Evolutionary conservation across 768 basidiomycete genomes (phyloP).

Genomic region (Leccinum longicurvipes): DNA sequence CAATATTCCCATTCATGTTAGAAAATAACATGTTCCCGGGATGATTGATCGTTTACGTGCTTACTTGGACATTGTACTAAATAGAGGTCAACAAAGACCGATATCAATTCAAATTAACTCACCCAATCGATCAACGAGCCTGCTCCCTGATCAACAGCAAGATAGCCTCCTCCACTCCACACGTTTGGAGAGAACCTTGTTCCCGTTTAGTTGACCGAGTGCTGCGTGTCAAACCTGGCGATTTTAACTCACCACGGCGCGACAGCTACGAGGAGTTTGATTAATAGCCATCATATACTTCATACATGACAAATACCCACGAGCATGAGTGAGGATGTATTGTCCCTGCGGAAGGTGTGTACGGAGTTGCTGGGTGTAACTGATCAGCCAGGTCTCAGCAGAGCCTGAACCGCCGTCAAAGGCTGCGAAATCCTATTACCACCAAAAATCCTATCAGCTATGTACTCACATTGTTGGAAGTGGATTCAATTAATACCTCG

Average conservation of each 20-base stretch:
- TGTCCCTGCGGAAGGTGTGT: slow-evolving; percentile 23
- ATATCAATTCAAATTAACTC: background rate
- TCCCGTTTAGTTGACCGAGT: background rate
- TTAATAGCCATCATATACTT: background rate
- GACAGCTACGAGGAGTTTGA: slow-evolving; percentile 10
- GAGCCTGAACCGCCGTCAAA: slow-evolving; percentile 35
- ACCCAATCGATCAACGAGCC: slow-evolving; percentile 48
- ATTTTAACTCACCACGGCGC: slow-evolving; percentile 20
- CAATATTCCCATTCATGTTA: background rate
- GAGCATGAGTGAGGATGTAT: slow-evolving; percentile 28
- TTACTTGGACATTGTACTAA: slow-evolving; percentile 40
- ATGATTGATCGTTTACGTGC: slow-evolving; percentile 3
- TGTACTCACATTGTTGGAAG: background rate
- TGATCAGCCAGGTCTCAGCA: slow-evolving; percentile 35
- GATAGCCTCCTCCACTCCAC: slow-evolving; percentile 35
- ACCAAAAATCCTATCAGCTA: background rate
- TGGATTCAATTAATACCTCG: slow-evolving; percentile 28
- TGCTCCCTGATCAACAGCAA: slow-evolving; percentile 34
- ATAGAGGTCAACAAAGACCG: background rate
- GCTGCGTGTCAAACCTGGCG: background rate
- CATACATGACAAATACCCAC: slow-evolving; percentile 19
- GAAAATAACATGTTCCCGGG: background rate
- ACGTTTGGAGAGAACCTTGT: slow-evolving; percentile 19
- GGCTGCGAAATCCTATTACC: slow-evolving; percentile 32
- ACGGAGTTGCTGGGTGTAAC: slow-evolving; percentile 34